phyloP scores from a whole-genome alignment of 371 early-diverging fungal species.

The Coemansia sp. region DNA sequence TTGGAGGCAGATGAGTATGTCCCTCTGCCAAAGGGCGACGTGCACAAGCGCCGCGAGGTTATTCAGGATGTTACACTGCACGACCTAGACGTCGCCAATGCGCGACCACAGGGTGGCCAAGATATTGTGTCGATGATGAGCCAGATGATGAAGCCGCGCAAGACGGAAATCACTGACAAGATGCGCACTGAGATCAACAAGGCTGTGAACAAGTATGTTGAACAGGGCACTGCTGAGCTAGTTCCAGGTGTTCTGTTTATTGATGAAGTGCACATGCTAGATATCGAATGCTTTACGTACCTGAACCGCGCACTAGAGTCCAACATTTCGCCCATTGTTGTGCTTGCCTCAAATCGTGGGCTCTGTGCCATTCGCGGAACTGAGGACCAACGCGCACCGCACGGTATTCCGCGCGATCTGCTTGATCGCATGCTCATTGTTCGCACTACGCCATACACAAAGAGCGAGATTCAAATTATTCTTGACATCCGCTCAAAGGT shows the following conservation, averaged over 20 bases:
- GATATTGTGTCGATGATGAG: conserved; percentile 98
- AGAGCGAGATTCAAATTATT: conserved; percentile 89
- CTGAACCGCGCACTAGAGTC: conserved; percentile 96
- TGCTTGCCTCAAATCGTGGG: conserved; percentile 97
- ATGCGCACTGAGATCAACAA: conserved; percentile 98
- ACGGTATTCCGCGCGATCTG: conserved; percentile 97
- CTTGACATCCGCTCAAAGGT: conserved; percentile 88
- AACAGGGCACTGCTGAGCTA: conserved; percentile 97
- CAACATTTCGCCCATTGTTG: conserved; percentile 93
- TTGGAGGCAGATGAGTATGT: conserved; percentile 96
- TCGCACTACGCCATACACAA: conserved; percentile 87
- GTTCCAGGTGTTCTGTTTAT: conserved; percentile 98
- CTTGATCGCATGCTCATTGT: conserved; percentile 96
- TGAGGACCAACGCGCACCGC: conserved; percentile 86
- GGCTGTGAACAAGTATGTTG: conserved; percentile 97
- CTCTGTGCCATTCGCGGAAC: conserved; percentile 93
- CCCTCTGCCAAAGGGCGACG: conserved; percentile 98
- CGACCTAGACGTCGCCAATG: conserved; percentile 98
- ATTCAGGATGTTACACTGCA: conserved; percentile 98
- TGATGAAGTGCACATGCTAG: conserved; percentile 99
- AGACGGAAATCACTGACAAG: conserved; percentile 98
- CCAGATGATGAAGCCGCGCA: conserved; percentile 94
- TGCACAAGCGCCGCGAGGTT: conserved; percentile 97
- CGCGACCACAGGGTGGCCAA: conserved; percentile 93
- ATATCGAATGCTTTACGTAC: conserved; percentile 98